Conservation (phyloP, 2,329 filamentous ascomycete species). For the Massarina eburnea region DNA sequence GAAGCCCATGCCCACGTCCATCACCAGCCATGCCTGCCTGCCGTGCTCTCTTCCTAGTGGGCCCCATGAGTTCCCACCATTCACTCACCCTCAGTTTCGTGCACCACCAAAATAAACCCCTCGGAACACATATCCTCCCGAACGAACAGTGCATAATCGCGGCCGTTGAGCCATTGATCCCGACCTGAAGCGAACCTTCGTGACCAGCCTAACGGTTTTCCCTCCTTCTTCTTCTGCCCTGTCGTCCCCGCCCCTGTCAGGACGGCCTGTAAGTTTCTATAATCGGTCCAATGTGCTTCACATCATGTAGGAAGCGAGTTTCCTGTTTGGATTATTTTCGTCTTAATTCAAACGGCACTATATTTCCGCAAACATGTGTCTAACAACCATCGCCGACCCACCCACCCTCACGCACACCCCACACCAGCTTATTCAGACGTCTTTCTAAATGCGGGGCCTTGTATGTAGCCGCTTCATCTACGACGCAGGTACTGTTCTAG, state of each 20-base stretch:
- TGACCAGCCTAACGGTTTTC: conserved; percentile 10
- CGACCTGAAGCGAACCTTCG: conserved; percentile 8
- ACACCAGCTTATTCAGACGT: background rate
- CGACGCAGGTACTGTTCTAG: conserved; percentile 16
- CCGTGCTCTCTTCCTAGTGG: conserved; percentile 6
- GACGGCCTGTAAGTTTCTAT: conserved; percentile 27
- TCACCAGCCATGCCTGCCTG: background rate
- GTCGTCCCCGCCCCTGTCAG: conserved; percentile 14
- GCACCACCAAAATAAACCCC: conserved; percentile 10
- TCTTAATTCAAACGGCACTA: too few relatives aligned
- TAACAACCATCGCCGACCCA: background rate
- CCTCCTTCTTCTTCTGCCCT: background rate
- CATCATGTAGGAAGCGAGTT: background rate
- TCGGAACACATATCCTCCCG: background rate
- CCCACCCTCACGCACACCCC: background rate
- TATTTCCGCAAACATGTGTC: too few relatives aligned
- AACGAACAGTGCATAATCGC: background rate
- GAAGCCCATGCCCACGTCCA: conserved; percentile 4
- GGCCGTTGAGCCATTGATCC: conserved; percentile 1
- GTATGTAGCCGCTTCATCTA: conserved; percentile 15
- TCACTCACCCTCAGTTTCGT: background rate
- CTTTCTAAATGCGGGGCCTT: conserved; percentile 1
- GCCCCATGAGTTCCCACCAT: background rate
- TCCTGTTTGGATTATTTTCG: background rate
- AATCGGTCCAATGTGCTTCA: conserved; percentile 7